Evolutionary conservation across 768 basidiomycete genomes (phyloP), one percentile per base, ranked within the genome.

Genomic region (Suillus tomentosus): DNA sequence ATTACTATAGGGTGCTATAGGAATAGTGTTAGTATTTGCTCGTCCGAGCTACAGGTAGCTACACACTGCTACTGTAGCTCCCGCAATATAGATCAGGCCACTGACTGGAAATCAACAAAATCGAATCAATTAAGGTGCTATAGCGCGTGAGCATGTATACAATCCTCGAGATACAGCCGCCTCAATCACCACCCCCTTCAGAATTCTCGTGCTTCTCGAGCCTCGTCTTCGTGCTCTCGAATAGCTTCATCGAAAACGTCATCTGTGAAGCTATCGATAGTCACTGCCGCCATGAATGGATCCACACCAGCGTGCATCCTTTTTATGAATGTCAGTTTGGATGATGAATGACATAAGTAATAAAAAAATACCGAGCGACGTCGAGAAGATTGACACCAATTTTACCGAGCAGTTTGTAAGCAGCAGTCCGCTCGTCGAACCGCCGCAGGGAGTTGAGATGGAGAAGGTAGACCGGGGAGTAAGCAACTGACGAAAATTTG

Each of bases 261-360:
- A 37, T 64, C 57, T 14, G 42, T 62, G 31, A 37, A 22, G 42
- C 24, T 42, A 7, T 31, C 8, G 22, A 43, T 48, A 37, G 61
- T 51, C 36, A 39, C 57, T 27, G 40, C 39, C 24, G 14, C 10
- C 43, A 47, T 62, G 19, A 60, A 36, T 8, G 47, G 43, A 40
- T 64, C 61, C 22, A 51, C 63, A 37, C 60, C 60, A 17, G 63
- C 22, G 34, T 62, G 53, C 60, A 43, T 62, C 47, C 63, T 64
- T 60, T n/a, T 14, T 27, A 61, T 64, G 60, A 47, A 31, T 17
- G 36, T 31, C 60, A 34, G 36, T 37, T 22, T 37, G 37, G 36
- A 51, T 45, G 37, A 51, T 24, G 43, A 64, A 63, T 15, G 8
- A 37, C 50, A 51, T 51, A 51, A 51, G 24, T 43, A 50, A 27